Percentiles rank a stretch among this genome's conserved stretches.
Evolutionary conservation across 2,329 filamentous ascomycete species (phyloP).

Genomic region (Arthrobotrys musiformis): DNA sequence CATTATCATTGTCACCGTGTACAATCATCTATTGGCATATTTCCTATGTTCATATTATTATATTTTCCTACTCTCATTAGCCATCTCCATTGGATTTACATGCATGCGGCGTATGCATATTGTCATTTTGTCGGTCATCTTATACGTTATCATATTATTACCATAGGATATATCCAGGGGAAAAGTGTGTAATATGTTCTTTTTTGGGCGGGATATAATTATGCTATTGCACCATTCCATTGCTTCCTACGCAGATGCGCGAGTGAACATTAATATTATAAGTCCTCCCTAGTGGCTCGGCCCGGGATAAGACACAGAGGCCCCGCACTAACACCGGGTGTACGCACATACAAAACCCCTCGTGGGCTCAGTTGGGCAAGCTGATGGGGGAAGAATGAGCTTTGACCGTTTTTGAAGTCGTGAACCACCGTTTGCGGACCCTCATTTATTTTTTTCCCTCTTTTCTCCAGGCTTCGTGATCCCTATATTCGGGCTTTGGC

Average conservation of each 20-base stretch:
- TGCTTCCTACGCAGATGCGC: neutral
- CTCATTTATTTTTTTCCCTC: neutral
- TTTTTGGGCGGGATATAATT: neutral
- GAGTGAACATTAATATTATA: too few species aligned
- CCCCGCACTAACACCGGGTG: too few species aligned
- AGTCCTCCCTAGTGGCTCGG: too few species aligned
- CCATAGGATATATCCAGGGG: neutral
- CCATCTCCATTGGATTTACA: neutral
- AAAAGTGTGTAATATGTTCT: neutral
- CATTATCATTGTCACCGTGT: too few species aligned
- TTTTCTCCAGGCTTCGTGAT: too few species aligned
- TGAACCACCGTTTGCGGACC: neutral
- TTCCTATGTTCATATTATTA: conserved; percentile 30
- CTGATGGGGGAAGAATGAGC: neutral
- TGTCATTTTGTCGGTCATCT: neutral
- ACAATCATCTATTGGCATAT: conserved; percentile 37
- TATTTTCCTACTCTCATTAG: neutral
- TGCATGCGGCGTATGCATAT: neutral
- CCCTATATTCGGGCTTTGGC: too few species aligned
- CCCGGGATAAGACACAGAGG: too few species aligned
- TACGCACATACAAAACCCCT: too few species aligned
- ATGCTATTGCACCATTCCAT: neutral
- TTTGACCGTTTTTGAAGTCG: neutral
- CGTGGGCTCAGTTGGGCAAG: neutral
- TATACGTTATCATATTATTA: too few species aligned